These are phyloP conservation scores for Acanthamoeba lenticulata DNA, from an alignment of 208 protist genomes.

Conservation along the genomic window DNA sequence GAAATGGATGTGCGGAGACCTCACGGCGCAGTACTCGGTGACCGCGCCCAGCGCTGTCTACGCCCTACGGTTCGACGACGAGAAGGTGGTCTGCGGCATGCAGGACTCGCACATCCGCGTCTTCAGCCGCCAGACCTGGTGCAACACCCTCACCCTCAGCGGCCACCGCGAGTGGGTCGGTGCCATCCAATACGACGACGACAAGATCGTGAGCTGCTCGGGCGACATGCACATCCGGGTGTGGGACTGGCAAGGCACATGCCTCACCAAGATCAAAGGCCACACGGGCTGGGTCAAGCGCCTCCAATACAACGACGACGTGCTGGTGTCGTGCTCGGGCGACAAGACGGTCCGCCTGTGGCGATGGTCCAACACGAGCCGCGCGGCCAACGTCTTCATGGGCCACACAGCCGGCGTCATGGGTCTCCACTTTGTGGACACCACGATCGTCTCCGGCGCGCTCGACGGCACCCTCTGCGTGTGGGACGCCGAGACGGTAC, in stretches of 20 bases:
- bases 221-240: slow-evolving; percentile 38
- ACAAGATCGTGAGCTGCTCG: slow-evolving; percentile 61
- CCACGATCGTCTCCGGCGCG: slow-evolving; percentile 54
- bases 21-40: not conserved
- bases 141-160: not conserved
- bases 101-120: slow-evolving; percentile 64
- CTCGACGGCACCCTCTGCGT: slow-evolving; percentile 39
- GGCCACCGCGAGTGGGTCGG: slow-evolving; percentile 66
- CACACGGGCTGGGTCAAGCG: slow-evolving; percentile 70
- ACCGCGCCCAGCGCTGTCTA: slow-evolving; percentile 2
- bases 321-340: slow-evolving; percentile 25
- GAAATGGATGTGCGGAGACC: not conserved
- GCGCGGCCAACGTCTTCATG: not conserved
- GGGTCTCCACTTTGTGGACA: slow-evolving; percentile 34
- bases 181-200: slow-evolving; percentile 64
- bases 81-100: slow-evolving; percentile 57
- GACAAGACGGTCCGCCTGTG: slow-evolving; percentile 51
- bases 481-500: slow-evolving; percentile 56
- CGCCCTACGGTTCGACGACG: slow-evolving; percentile 50
- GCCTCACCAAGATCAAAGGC: slow-evolving; percentile 34
- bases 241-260: slow-evolving; percentile 37
- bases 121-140: not conserved
- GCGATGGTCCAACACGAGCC: slow-evolving; percentile 36
- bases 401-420: slow-evolving; percentile 53
- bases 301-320: slow-evolving; percentile 34